A percentile compares a stretch with the other conserved stretches of the same genome.
Evolutionary conservation across 495 filamentous ascomycete genomes (phyloP).

Genomic region (Recurvomyces mirabilis): DNA sequence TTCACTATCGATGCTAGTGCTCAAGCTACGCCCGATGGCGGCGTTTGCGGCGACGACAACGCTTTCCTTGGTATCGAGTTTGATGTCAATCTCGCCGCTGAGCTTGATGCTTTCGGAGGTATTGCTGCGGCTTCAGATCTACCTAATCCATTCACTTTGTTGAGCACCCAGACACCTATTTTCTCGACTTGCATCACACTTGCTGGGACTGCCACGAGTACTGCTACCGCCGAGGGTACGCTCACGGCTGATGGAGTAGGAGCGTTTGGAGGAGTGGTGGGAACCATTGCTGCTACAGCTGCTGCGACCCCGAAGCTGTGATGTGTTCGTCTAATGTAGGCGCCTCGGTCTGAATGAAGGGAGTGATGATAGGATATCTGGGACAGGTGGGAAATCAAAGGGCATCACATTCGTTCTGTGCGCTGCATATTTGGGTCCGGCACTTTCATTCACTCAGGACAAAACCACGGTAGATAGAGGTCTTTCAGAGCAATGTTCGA

Average conservation of each 20-base stretch:
- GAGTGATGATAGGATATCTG: too few relatives aligned
- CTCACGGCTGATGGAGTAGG: background rate
- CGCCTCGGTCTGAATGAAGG: too few relatives aligned
- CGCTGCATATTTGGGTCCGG: too few relatives aligned
- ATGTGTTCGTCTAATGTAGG: too few relatives aligned
- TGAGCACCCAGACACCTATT: background rate
- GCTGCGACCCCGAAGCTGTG: too few relatives aligned
- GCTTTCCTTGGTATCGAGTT: background rate
- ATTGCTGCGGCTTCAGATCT: background rate
- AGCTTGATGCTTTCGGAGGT: constrained; percentile 1
- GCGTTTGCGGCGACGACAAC: background rate
- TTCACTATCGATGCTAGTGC: background rate
- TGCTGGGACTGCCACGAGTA: background rate
- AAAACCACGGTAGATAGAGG: too few relatives aligned
- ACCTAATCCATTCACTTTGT: background rate
- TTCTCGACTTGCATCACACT: constrained; percentile 1
- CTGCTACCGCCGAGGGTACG: background rate
- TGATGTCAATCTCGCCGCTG: constrained; percentile 1
- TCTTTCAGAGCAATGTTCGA: too few relatives aligned
- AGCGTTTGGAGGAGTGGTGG: constrained; percentile 1
- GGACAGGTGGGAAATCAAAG: too few relatives aligned
- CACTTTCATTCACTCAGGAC: too few relatives aligned
- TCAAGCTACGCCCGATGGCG: background rate
- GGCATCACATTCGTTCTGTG: too few relatives aligned
- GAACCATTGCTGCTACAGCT: background rate